Conservation (phyloP, 169 alveolate species). For the Plasmodium blacklocki region DNA sequence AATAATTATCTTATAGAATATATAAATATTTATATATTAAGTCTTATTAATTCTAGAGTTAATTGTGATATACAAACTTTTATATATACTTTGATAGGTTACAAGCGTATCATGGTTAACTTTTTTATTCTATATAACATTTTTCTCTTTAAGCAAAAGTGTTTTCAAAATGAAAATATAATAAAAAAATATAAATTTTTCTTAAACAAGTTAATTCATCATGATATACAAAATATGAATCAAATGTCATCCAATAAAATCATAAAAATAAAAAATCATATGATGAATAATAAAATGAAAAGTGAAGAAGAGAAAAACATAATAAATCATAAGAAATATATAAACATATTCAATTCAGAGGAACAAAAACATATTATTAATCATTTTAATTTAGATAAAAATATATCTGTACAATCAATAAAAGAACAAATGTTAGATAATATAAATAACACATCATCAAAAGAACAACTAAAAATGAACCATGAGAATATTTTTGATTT, state of each 20-base stretch:
- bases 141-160: slow-evolving; percentile 42
- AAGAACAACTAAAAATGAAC: not conserved
- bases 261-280: no score
- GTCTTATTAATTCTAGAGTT: slow-evolving; percentile 58
- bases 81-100: slow-evolving; percentile 33
- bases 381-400: no score
- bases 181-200: slow-evolving; percentile 27
- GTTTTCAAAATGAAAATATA: slow-evolving; percentile 12
- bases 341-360: no score
- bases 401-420: no score
- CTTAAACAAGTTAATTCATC: slow-evolving; percentile 7
- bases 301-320: no score
- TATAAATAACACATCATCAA: not conserved
- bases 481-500: slow-evolving; percentile 21
- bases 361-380: no score
- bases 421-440: no score
- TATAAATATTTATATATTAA: slow-evolving; percentile 51
- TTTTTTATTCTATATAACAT: slow-evolving; percentile 59
- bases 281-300: no score
- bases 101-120: slow-evolving; percentile 38
- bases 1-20: slow-evolving; percentile 64
- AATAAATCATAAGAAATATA: no score
- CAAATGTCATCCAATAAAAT: not conserved
- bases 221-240: slow-evolving; percentile 2
- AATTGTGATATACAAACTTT: slow-evolving; percentile 52